Percentiles rank a stretch among this genome's conserved stretches.
Evolutionary conservation across 2,329 filamentous ascomycete species (phyloP).

Genomic region (Aspergillus intermedius): DNA sequence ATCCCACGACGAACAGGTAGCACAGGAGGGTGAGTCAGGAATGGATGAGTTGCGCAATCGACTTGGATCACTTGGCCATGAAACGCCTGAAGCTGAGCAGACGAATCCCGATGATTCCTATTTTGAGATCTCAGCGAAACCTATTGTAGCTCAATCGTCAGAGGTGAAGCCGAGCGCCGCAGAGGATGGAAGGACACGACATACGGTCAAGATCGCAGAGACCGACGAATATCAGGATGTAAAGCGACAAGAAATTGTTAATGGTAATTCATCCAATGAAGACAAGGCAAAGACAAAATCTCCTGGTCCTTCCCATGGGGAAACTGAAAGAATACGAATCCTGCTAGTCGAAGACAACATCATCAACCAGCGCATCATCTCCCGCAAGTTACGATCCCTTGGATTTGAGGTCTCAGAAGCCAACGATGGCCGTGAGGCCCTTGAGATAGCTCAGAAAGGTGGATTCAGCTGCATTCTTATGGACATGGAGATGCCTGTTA

Average conservation of each 20-base stretch:
- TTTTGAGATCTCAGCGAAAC: slow-evolving; percentile 10
- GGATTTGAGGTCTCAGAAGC: slow-evolving; percentile 32
- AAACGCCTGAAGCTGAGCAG: background rate
- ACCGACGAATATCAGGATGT: background rate
- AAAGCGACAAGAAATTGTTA: background rate
- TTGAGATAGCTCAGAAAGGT: slow-evolving; percentile 31
- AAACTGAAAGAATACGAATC: slow-evolving; percentile 12
- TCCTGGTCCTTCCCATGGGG: background rate
- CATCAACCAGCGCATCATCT: slow-evolving; percentile 37
- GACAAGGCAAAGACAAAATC: background rate
- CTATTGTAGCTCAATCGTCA: slow-evolving; percentile 5
- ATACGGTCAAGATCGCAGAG: slow-evolving; percentile 7
- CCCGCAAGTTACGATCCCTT: slow-evolving; percentile 28
- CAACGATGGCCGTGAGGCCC: slow-evolving; percentile 37
- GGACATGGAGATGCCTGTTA: slow-evolving; percentile 78
- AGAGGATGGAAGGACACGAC: slow-evolving; percentile 4
- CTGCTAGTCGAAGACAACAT: slow-evolving; percentile 42
- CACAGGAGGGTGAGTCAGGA: background rate
- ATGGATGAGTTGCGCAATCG: slow-evolving; percentile 13
- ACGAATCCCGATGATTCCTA: background rate
- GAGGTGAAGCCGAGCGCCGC: slow-evolving; percentile 7
- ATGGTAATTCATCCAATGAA: background rate
- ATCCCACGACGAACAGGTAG: background rate
- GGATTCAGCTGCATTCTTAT: slow-evolving; percentile 62
- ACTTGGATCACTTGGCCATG: slow-evolving; percentile 13